phyloP scores from a whole-genome alignment of 73 alveolate species.

The Stentor coeruleus region DNA sequence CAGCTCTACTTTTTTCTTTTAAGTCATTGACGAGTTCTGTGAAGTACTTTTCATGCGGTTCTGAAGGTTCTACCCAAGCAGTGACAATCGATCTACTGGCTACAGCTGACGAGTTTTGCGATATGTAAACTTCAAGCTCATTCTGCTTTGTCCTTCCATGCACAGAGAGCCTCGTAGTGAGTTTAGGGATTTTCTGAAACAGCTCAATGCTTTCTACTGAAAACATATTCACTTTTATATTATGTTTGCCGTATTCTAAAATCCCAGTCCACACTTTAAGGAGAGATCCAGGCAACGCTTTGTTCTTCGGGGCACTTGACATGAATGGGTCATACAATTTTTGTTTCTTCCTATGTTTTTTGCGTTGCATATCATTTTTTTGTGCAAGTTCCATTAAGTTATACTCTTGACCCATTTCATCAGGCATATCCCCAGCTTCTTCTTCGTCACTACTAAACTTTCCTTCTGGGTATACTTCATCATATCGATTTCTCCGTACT shows the following conservation, averaged over 20 bases:
- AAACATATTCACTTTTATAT: neutral
- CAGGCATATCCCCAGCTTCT: neutral
- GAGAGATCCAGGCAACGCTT: neutral
- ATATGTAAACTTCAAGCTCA: constrained; percentile 9
- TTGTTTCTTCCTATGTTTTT: neutral
- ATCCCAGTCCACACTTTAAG: constrained; percentile 18
- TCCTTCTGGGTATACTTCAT: constrained; percentile 20
- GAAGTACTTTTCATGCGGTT: constrained; percentile 1
- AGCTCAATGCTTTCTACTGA: constrained; percentile 13
- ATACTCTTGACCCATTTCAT: neutral
- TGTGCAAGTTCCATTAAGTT: constrained; percentile 15
- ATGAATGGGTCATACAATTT: constrained; percentile 10
- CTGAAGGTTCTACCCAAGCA: constrained; percentile 17
- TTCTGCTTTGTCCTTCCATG: constrained; percentile 21
- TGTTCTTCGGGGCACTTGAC: neutral
- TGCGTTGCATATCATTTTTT: neutral
- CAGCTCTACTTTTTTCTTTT: constrained; percentile 13
- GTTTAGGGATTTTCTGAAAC: constrained; percentile 8
- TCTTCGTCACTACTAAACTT: constrained; percentile 19
- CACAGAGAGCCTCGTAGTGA: neutral
- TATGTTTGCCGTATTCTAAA: constrained; percentile 12
- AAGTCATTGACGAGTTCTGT: neutral
- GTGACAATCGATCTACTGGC: neutral
- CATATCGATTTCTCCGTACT: neutral
- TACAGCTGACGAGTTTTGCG: constrained; percentile 3